phyloP scores from a whole-genome alignment of 1,284 basidiomycete species.

The Cryptococcus jaspeensis region DNA sequence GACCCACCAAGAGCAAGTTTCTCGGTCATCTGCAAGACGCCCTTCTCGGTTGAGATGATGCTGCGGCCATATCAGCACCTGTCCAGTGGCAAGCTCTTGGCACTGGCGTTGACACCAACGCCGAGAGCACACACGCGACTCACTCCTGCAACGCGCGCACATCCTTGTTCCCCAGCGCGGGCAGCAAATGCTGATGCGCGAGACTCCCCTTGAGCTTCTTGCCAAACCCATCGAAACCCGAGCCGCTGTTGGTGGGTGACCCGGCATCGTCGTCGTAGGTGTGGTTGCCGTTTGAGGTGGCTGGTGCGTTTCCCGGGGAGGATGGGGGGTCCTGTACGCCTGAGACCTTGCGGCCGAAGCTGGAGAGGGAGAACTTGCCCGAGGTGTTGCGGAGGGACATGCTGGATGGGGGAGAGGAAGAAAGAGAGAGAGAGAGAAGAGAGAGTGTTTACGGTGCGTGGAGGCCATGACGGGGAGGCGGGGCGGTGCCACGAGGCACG shows the following conservation, averaged over 20 bases:
- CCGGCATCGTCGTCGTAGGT: conserved; percentile 11
- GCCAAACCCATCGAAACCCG: conserved; percentile 30
- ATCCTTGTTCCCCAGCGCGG: conserved; percentile 78
- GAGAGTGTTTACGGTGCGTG: neutral
- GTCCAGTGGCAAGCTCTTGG: neutral
- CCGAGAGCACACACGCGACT: conserved; percentile 15
- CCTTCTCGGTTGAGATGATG: conserved; percentile 84
- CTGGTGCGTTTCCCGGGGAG: conserved; percentile 9
- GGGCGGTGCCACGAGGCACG: conserved; percentile 1
- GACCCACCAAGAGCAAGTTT: conserved; percentile 30
- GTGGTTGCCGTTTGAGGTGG: too few relatives aligned
- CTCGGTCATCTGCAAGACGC: conserved; percentile 68
- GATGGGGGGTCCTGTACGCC: conserved; percentile 9
- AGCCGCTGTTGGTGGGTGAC: conserved; percentile 9
- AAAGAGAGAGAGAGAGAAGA: neutral
- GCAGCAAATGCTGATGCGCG: conserved; percentile 55
- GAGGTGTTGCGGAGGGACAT: conserved; percentile 40
- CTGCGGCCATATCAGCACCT: conserved; percentile 52
- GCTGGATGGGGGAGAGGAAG: neutral
- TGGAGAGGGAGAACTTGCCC: conserved; percentile 41
- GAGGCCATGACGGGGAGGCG: neutral
- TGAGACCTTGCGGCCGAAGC: conserved; percentile 33
- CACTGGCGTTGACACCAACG: neutral
- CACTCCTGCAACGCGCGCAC: conserved; percentile 68
- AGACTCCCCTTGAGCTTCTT: conserved; percentile 44